Evolutionary conservation across 768 basidiomycete species (phyloP), one percentile per base, ranked within the genome.

Genomic region (Calocybe indica): DNA sequence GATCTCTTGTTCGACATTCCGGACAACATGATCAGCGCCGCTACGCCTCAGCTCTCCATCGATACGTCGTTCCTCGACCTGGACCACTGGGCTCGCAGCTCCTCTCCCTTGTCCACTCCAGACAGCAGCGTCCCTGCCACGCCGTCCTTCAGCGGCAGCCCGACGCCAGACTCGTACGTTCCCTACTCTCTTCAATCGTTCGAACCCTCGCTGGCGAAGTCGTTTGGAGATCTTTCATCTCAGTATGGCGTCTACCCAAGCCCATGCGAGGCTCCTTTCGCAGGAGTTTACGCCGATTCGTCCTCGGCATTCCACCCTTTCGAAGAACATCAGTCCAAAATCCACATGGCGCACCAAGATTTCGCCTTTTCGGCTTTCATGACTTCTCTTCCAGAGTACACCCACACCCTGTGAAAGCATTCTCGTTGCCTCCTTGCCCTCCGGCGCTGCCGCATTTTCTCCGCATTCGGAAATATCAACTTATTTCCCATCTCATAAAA

Each of bases 71-170:
- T 66, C 58, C 40, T 57, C 6, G 48, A 41, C 12, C 55, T 67
- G 50, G 55, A 66, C 42, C 68, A 70, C 36, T 79, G 76, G 76
- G 66, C 67, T 7, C 64, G 70, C 15, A 67, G 65, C 39, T 70
- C 75, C 5, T 73, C 74, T 2, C 72, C 78, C 0, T 56, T 67
- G 22, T 68, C 72, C 33, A 47, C 59, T 54, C 45, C 58, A 48
- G 31, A 50, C 46, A 43, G 46, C 38, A 76, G 71, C 52, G 62
- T 67, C 2, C 75, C 78, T 1, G 49, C 64, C 5, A 73, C 75
- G 5, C 73, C 75, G 5, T 58, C 62, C 38, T 72, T 63, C 55
- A 48, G 62, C 37, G 53, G 49, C 39, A 59, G 61, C 37, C 61
- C 66, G 7, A 57, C 58, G 42, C 50, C 59, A 5, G 65, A 65